phyloP scores from a whole-genome alignment of 345 rosid species.

The Boechera divaricarpa region DNA sequence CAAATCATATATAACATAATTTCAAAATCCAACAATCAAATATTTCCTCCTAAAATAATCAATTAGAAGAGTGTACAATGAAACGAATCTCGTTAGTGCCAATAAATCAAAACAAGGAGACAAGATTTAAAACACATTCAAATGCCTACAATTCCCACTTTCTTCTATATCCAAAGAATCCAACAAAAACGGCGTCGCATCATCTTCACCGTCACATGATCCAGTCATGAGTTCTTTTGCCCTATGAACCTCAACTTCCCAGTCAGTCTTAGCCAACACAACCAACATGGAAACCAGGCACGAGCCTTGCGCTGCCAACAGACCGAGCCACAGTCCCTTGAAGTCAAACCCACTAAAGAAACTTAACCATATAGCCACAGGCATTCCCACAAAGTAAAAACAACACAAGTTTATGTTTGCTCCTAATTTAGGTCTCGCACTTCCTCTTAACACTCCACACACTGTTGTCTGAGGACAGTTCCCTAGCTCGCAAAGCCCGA shows the following conservation, averaged over 20 bases:
- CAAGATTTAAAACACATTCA: conserved; percentile 31
- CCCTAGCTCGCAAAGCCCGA: conserved; percentile 87
- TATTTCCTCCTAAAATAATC: conserved; percentile 28
- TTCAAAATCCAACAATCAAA: conserved; percentile 26
- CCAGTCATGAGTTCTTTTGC: conserved; percentile 57
- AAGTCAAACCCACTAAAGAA: conserved; percentile 68
- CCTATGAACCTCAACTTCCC: conserved; percentile 65
- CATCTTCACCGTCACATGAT: conserved; percentile 27
- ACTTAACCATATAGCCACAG: conserved; percentile 75
- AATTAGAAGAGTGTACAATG: conserved; percentile 41
- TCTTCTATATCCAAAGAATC: conserved; percentile 46
- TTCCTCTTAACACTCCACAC: conserved; percentile 85
- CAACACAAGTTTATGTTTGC: conserved; percentile 87
- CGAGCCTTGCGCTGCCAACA: conserved; percentile 84
- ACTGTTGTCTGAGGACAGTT: conserved; percentile 90
- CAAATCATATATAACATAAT: conserved; percentile 1
- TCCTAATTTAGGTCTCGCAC: conserved; percentile 81
- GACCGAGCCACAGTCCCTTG: conserved; percentile 81
- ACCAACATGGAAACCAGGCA: conserved; percentile 70
- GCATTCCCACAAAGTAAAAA: conserved; percentile 83
- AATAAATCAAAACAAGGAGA: background rate
- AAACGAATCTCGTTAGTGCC: conserved; percentile 35
- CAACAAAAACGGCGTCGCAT: conserved; percentile 34
- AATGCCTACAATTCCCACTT: conserved; percentile 36
- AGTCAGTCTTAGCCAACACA: conserved; percentile 63